These are phyloP conservation scores for Citrus unshiu DNA, from an alignment of 345 rosid species.

Conservation along the genomic window DNA sequence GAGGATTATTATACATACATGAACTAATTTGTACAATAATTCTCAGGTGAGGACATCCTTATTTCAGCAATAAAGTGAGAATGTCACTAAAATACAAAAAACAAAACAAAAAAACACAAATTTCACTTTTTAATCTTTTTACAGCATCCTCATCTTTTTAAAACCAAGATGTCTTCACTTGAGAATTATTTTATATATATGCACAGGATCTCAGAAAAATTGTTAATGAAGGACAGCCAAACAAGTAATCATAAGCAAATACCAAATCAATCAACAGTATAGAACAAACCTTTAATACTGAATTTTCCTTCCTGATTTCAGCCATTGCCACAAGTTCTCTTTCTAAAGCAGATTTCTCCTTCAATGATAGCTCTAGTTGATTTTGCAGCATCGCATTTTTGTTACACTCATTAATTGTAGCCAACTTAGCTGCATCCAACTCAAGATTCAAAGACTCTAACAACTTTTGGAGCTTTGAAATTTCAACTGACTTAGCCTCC, in stretches of 20 bases:
- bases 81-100: no score
- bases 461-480: conserved; percentile 65
- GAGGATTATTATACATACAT: not conserved
- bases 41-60: no score
- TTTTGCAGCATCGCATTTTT: conserved; percentile 82
- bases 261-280: not conserved
- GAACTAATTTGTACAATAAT: no score
- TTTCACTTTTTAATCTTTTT: no score
- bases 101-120: no score
- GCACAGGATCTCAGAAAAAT: no score
- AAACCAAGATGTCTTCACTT: no score
- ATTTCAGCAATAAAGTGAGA: no score
- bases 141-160: no score
- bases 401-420: conserved; percentile 81
- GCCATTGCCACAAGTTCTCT: conserved; percentile 60
- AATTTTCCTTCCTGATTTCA: conserved; percentile 71
- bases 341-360: conserved; percentile 72
- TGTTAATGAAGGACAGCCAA: not conserved
- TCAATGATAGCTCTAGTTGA: conserved; percentile 67
- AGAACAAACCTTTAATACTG: conserved; percentile 57
- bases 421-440: conserved; percentile 89
- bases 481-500: conserved; percentile 67
- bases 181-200: no score
- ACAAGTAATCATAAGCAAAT: not conserved
- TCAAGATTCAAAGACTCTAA: conserved; percentile 79